Percentiles rank a stretch among this genome's conserved stretches.
These are phyloP conservation scores for Cochlearia excelsa DNA, from an alignment of 345 rosid genomes.

Conservation along the genomic window DNA sequence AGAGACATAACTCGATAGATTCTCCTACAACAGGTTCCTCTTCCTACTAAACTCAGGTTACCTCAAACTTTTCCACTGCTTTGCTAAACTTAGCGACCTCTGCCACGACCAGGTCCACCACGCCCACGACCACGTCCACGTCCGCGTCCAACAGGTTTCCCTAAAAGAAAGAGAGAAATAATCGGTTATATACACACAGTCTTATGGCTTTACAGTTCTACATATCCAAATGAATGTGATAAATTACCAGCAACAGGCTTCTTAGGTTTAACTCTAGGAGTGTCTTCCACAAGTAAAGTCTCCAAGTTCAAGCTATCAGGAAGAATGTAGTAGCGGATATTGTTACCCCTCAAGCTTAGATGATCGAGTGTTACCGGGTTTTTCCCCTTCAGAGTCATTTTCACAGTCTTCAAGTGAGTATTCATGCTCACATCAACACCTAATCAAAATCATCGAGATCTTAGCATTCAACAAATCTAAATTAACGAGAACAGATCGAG, in stretches of 20 bases:
- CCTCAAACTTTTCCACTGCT: conserved; percentile 21
- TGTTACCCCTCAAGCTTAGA: conserved; percentile 92
- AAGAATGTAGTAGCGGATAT: conserved; percentile 89
- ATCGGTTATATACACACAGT: conserved; percentile 8
- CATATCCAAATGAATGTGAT: conserved; percentile 28
- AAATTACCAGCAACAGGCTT: conserved; percentile 88
- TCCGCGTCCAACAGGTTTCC: conserved; percentile 83
- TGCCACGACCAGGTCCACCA: conserved; percentile 69
- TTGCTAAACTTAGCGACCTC: conserved; percentile 59
- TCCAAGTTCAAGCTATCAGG: conserved; percentile 99
- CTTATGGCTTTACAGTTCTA: background rate
- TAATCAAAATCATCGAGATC: conserved; percentile 28
- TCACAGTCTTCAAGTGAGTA: conserved; percentile 93
- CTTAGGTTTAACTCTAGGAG: conserved; percentile 94
- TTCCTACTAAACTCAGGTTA: conserved; percentile 20
- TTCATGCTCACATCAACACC: conserved; percentile 99
- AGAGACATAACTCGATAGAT: conserved; percentile 20
- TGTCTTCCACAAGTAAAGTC: conserved; percentile 92
- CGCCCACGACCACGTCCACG: conserved; percentile 91
- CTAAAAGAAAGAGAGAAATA: conserved; percentile 37
- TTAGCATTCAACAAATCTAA: conserved; percentile 9
- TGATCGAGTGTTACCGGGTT: conserved; percentile 87
- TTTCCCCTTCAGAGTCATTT: conserved; percentile 86
- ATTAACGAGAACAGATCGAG: conserved; percentile 8
- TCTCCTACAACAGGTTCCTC: conserved; percentile 23